A percentile compares a stretch with the other conserved stretches of the same genome.
Evolutionary conservation across 169 alveolate genomes (phyloP).

Genomic region (Cryptosporidium andersoni): DNA sequence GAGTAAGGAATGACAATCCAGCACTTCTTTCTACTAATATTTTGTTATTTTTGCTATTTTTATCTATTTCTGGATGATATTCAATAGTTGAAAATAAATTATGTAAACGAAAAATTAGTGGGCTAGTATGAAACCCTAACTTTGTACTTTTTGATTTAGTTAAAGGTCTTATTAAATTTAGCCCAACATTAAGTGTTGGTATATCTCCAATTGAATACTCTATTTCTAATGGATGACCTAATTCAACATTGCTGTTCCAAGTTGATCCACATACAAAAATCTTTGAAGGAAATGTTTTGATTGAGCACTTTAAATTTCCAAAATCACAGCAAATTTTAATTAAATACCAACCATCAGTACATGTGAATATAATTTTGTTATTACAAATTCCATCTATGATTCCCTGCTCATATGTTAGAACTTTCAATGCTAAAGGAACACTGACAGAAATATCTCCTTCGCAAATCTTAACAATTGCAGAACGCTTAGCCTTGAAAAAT

Average conservation of each 20-base stretch:
- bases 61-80: neutral
- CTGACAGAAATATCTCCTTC: slow-evolving; percentile 62
- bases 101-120: slow-evolving; percentile 13
- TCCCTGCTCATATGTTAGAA: slow-evolving; percentile 18
- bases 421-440: slow-evolving; percentile 41
- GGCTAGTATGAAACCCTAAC: slow-evolving; percentile 43
- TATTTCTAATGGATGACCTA: slow-evolving; percentile 68
- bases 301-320: neutral
- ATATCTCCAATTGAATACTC: slow-evolving; percentile 23
- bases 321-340: slow-evolving; percentile 15
- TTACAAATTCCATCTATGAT: neutral
- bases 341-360: slow-evolving; percentile 69
- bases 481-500: slow-evolving; percentile 67
- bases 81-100: slow-evolving; percentile 17
- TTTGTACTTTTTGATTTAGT: neutral
- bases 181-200: slow-evolving; percentile 20
- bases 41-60: neutral
- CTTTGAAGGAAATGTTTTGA: slow-evolving; percentile 19
- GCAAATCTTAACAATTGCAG: slow-evolving; percentile 52
- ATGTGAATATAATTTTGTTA: neutral
- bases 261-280: slow-evolving; percentile 55
- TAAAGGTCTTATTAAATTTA: slow-evolving; percentile 54
- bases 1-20: slow-evolving; percentile 32
- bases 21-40: slow-evolving; percentile 26
- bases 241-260: slow-evolving; percentile 30